Evolutionary conservation across 2,329 filamentous ascomycete species (phyloP), one percentile per base, ranked within the genome.

Genomic region (Diaporthe sp.): DNA sequence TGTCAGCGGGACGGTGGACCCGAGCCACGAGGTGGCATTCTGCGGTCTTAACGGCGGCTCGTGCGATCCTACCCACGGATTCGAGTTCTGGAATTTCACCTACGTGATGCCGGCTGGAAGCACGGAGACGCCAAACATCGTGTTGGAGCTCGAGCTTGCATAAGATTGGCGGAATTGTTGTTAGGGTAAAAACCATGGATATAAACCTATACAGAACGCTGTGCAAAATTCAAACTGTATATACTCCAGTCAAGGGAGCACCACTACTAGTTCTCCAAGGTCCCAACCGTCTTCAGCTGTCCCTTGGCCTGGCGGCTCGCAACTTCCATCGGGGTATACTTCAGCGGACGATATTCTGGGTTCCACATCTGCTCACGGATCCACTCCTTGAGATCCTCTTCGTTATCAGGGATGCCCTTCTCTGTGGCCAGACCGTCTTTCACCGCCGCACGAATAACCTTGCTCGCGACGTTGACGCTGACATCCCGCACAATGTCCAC

Each of bases 311-410:
- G 84, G n/a, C 90, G 85, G 65, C 87, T 89, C 1, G 92, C 92
- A 0, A 81, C 82, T 7, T 85, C 83, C 39, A 86, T 84, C 28
- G 86, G 84, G 7, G 95, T 91, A 49, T 87, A 86, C 81, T 87
- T 89, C 78, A 95, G 82, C 1, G 90, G 89, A 37, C 93, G 84
- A 82, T 96, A 96, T 67, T 87, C 88, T 0, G 94, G 88, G 77
- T 93, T 86, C 94, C 94, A 96, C 94, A 96, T 96, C 86, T 95
- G 94, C 84, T 92, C 92, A 37, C 88, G 83, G 76, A 96, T 92
- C 94, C 94, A 96, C 75, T 90, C 89, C 73, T 94, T 91, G 47
- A 95, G 79, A 4, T 91, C 89, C 0, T 80, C 85, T 1, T 91
- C 85, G 4, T 86, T 82, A 0, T 80, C 79, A 0, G 94, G 95